These are phyloP conservation scores for Teratosphaeria nubilosa DNA, from an alignment of 2,329 filamentous ascomycete genomes.

Conservation along the genomic window DNA sequence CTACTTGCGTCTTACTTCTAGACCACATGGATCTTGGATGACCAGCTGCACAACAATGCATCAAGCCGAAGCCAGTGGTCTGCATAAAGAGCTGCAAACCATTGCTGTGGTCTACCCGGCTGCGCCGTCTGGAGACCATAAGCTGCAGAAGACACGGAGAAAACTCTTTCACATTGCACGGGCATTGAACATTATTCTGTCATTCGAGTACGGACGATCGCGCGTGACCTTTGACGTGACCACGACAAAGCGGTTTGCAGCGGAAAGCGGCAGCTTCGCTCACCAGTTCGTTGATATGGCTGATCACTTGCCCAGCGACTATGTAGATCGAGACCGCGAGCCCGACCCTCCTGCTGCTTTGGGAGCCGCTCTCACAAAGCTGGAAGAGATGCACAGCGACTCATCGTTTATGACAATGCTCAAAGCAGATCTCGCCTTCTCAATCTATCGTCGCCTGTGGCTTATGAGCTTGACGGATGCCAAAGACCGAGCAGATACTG, in stretches of 20 bases:
- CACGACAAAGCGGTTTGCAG: conserved; percentile 25
- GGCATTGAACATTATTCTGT: conserved; percentile 49
- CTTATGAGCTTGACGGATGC: conserved; percentile 29
- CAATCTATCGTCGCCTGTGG: conserved; percentile 34
- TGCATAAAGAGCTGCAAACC: conserved; percentile 34
- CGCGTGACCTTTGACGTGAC: conserved; percentile 41
- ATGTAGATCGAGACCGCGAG: conserved; percentile 24
- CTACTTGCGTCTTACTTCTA: conserved; percentile 44
- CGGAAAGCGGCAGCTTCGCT: conserved; percentile 18
- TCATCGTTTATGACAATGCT: conserved; percentile 33
- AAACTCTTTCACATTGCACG: conserved; percentile 41
- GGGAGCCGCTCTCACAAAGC: conserved; percentile 21
- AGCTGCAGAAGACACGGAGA: conserved; percentile 20
- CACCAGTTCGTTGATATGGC: conserved; percentile 25
- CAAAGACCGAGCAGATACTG: conserved; percentile 28
- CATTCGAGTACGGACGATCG: conserved; percentile 48
- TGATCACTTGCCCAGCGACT: conserved; percentile 25
- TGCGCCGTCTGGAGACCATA: conserved; percentile 20
- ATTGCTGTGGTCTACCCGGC: conserved; percentile 25
- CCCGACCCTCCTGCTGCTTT: conserved; percentile 26
- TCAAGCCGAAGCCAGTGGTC: conserved; percentile 44
- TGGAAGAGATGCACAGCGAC: conserved; percentile 23
- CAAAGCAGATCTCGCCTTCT: conserved; percentile 46
- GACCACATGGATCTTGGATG: conserved; percentile 47
- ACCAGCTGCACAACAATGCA: conserved; percentile 51